These are phyloP conservation scores for Capsicum chinense DNA, from an alignment of 257 asterid genomes.

Conservation along the genomic window DNA sequence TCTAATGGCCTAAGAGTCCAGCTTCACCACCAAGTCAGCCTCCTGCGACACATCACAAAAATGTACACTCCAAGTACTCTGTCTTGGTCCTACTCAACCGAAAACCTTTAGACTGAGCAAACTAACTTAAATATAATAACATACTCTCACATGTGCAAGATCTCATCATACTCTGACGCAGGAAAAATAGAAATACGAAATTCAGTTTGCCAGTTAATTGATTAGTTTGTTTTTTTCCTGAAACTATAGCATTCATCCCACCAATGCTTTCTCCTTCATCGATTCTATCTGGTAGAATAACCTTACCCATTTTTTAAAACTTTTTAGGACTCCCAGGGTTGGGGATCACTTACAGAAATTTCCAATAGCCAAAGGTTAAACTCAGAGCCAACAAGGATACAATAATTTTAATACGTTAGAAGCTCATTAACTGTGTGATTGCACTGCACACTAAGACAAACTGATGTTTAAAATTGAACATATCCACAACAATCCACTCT, in stretches of 20 bases:
- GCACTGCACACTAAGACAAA: neutral
- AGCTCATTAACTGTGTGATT: constrained; percentile 12
- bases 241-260: neutral
- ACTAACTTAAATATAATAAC: neutral
- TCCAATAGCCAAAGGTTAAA: neutral
- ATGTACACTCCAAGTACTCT: too few species aligned
- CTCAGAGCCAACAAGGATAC: neutral
- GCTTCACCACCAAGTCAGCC: too few species aligned
- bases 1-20: too few species aligned
- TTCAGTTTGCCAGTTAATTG: neutral
- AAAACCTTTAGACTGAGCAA: neutral
- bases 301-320: neutral
- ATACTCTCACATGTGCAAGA: neutral
- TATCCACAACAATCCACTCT: constrained; percentile 2
- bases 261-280: neutral
- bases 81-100: too few species aligned
- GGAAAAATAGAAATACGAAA: neutral
- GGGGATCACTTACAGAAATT: neutral
- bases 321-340: neutral
- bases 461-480: neutral
- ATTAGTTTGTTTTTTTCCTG: neutral
- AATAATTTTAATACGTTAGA: neutral
- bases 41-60: too few species aligned
- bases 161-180: neutral
- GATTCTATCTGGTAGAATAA: neutral